Base-by-base conservation (phyloP, 2,329 filamentous ascomycete genomes). In the Orbilia ellipsospora region DNA sequence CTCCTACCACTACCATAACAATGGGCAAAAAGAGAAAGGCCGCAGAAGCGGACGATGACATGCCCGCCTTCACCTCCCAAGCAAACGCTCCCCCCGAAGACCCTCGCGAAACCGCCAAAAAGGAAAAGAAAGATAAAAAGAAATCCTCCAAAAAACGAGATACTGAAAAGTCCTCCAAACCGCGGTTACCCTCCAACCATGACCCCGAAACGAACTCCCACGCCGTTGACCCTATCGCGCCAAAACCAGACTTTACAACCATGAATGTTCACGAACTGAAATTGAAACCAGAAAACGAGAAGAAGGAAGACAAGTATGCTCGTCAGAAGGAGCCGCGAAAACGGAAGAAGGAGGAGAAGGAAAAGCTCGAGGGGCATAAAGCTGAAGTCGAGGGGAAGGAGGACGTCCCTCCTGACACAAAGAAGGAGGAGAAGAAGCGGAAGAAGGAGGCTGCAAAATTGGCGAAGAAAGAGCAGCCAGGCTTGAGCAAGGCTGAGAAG, bases 1-100 rank as follows among this genome's bases (percentile, higher is more conserved):
- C 16, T 13, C 16, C 44, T n/a, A n/a, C 51, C 5, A 20, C 26
- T 20, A 50, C 12, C 40, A 52, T 10, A 57, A 65, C 52, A 69
- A 75, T 75, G 72, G 52, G 64, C 12, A 75, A 69, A 54, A 75
- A 75, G 16, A 75, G 72, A 75, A 75, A 75, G 72, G 72, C 64
- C 26, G 48, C 36, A 31, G 72, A 75, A 52, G 23, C 70, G 55
- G 31, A 36, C 31, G 72, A 75, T 23, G 72, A 75, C 2, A 45
- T 55, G 6, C 64, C 72, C 20, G 36, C 64, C 7, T 59, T 68
- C 59, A 64, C 64, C 51, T 68, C 72, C 7, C 63, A 68, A 42
- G 63, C 59, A 28, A 67, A 74, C 40, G 64, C 63, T 16, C 59
- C 64, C 26, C 31, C 10, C 48, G 48, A 74, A 40, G 57, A 57